phyloP scores from a whole-genome alignment of 2,329 filamentous ascomycete species.

The Capronia epimyces region DNA sequence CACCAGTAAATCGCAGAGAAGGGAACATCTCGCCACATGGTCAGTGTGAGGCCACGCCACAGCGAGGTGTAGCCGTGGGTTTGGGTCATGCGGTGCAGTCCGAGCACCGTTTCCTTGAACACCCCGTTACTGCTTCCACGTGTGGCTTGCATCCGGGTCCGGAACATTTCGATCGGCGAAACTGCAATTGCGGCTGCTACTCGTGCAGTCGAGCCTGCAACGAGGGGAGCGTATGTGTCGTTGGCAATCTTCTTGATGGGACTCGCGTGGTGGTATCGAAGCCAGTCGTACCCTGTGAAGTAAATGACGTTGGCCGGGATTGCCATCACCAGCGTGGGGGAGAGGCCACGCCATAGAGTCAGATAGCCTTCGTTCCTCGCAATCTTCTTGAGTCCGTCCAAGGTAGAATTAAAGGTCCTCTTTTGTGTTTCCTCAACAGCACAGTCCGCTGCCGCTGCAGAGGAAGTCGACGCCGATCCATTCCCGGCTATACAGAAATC shows the following conservation, averaged over 20 bases:
- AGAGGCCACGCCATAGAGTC: conserved; percentile 87
- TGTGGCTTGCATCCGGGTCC: conserved; percentile 83
- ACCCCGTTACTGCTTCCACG: conserved; percentile 56
- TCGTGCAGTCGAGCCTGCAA: conserved; percentile 72
- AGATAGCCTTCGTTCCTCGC: conserved; percentile 82
- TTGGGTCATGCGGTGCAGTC: conserved; percentile 72
- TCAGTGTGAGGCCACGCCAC: conserved; percentile 85
- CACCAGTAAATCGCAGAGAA: conserved; percentile 98
- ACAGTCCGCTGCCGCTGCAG: conserved; percentile 54
- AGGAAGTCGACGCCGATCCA: conserved; percentile 39
- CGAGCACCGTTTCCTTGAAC: conserved; percentile 70
- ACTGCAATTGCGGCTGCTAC: conserved; percentile 76
- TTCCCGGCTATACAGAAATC: conserved; percentile 70
- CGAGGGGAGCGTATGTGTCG: conserved; percentile 70
- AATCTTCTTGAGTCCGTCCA: conserved; percentile 91
- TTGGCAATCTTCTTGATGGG: conserved; percentile 61
- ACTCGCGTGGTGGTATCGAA: conserved; percentile 67
- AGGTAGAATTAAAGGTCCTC: conserved; percentile 78
- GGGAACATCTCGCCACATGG: conserved; percentile 92
- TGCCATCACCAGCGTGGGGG: conserved; percentile 90
- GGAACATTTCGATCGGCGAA: conserved; percentile 87
- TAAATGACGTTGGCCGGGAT: conserved; percentile 97
- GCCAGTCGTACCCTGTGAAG: conserved; percentile 95
- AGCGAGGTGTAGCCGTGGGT: conserved; percentile 71
- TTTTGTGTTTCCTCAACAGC: conserved; percentile 82